These are phyloP conservation scores for Cryphonectria radicalis DNA, from an alignment of 2,329 filamentous ascomycete genomes.

Conservation along the genomic window DNA sequence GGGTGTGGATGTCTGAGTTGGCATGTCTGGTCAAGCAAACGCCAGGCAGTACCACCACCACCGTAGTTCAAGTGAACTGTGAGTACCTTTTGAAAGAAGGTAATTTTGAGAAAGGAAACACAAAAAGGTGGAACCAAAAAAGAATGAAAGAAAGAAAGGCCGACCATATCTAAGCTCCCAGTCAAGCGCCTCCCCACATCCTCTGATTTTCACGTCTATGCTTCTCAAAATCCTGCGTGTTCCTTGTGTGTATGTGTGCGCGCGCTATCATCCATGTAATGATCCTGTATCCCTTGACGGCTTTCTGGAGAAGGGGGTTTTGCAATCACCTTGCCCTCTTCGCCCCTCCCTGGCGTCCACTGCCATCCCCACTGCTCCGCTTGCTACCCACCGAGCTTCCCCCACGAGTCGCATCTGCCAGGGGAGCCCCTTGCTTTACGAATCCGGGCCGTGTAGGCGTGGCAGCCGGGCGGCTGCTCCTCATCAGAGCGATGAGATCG, in stretches of 20 bases:
- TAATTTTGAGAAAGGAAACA: not conserved
- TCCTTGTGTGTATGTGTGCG: not conserved
- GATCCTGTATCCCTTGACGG: not conserved
- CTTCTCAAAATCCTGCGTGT: not conserved
- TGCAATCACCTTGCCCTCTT: slow-evolving; percentile 25
- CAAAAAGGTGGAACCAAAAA: not conserved
- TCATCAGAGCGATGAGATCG: slow-evolving; percentile 36
- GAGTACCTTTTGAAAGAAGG: not conserved
- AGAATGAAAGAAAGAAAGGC: not conserved
- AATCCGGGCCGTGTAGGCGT: not conserved
- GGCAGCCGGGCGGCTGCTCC: slow-evolving; percentile 28
- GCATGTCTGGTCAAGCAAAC: not conserved
- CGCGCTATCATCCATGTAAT: not conserved
- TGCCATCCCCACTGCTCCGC: slow-evolving; percentile 20
- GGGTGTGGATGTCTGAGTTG: not conserved
- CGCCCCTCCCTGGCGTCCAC: slow-evolving; percentile 24
- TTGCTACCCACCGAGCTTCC: slow-evolving; percentile 18
- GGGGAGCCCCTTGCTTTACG: slow-evolving; percentile 19
- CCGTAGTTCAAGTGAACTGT: not conserved
- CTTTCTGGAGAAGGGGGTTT: not conserved
- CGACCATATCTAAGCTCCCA: not conserved
- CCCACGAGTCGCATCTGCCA: slow-evolving; percentile 24
- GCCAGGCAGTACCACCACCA: not conserved
- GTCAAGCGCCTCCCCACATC: not conserved
- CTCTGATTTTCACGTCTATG: not conserved